These are phyloP conservation scores for Phyllosticta citriasiana DNA, from an alignment of 2,329 filamentous ascomycete species.

Conservation along the genomic window DNA sequence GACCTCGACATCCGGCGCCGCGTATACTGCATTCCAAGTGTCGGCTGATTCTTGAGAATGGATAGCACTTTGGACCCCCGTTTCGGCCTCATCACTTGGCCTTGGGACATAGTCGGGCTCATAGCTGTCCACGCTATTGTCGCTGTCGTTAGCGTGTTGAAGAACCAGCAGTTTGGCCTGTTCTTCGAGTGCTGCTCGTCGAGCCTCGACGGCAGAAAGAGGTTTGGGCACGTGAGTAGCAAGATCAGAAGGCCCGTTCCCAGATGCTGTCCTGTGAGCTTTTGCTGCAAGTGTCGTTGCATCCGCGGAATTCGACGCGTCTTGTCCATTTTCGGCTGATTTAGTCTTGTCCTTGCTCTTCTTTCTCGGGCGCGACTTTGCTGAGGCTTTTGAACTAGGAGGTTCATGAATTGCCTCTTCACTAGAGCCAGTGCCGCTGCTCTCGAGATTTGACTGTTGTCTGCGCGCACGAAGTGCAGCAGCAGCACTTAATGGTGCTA, in stretches of 20 bases:
- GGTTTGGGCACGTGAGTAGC: not conserved
- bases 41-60: not conserved
- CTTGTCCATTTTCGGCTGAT: not conserved
- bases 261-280: not conserved
- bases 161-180: not conserved
- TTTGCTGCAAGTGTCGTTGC: not conserved
- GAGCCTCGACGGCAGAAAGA: slow-evolving; percentile 2
- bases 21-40: not conserved
- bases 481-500: slow-evolving; percentile 8
- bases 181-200: slow-evolving; percentile 1
- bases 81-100: slow-evolving; percentile 1
- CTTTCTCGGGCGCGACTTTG: not conserved
- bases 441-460: not conserved
- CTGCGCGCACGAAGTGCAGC: slow-evolving; percentile 4
- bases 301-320: not conserved
- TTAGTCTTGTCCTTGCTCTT: not conserved
- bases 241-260: not conserved
- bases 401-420: not conserved
- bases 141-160: not conserved
- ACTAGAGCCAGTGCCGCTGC: not conserved
- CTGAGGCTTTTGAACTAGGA: not conserved
- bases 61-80: not conserved
- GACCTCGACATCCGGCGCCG: not conserved
- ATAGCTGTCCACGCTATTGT: slow-evolving; percentile 3
- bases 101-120: slow-evolving; percentile 4